Base-by-base conservation (phyloP, 2,329 filamentous ascomycete genomes). In the Parascedosporium putredinis region DNA sequence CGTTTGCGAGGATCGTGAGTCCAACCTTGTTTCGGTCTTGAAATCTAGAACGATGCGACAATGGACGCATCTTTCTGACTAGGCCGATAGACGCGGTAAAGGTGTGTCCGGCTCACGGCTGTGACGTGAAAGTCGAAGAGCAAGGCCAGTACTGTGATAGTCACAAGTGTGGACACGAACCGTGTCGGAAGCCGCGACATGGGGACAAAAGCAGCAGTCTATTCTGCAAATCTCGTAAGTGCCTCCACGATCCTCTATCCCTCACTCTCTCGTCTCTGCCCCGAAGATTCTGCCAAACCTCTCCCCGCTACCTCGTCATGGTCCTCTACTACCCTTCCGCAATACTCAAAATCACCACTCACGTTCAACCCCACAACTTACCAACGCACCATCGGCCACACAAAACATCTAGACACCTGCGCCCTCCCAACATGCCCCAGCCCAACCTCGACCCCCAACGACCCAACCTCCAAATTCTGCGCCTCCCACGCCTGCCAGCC, bases 201-300 rank as follows among this genome's bases (percentile, higher is more conserved):
- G 36, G 46, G 24, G 8, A 2, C 8, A 23, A 45, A 4, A 51
- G 50, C 14, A 9, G 52, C 14, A 9, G 52, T 1, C 29, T 53
- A 16, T 55, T 53, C 33, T 55, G 54, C 24, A 27, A 34, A 6
- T 47, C 14, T 5, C 54, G 53, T 55, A 51, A 14, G 52, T 24
- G 18, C 5, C 14, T 16, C 14, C 3, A 12, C 27, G 33, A 20
- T 24, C 43, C 23, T 29, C n/a, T n/a, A n/a, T n/a, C n/a, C n/a
- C n/a, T n/a, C n/a, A n/a, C n/a, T n/a, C n/a, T n/a, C n/a, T n/a
- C n/a, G n/a, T n/a, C n/a, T n/a, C n/a, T n/a, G n/a, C n/a, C n/a
- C n/a, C n/a, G n/a, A n/a, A n/a, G n/a, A n/a, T n/a, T n/a, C n/a
- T n/a, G n/a, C n/a, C n/a, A n/a, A n/a, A n/a, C n/a, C n/a, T n/a